A percentile compares a stretch with the other conserved stretches of the same genome.
These are phyloP conservation scores for Hypocrella siamensis DNA, from an alignment of 2,329 filamentous ascomycete genomes.

Conservation along the genomic window DNA sequence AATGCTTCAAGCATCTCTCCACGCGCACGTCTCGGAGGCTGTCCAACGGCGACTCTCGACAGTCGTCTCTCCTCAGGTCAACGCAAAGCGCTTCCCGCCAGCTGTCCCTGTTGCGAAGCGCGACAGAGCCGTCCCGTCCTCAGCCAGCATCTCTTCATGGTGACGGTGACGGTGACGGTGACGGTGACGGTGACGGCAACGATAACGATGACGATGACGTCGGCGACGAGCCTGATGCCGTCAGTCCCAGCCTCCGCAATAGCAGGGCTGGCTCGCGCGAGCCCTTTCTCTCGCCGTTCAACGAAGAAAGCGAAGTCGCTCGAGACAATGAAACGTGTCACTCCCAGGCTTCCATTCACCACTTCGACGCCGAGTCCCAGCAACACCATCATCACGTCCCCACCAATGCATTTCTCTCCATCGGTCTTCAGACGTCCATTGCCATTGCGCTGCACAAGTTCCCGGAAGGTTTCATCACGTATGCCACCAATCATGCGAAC, in stretches of 20 bases:
- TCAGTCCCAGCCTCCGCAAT: slow-evolving; percentile 18
- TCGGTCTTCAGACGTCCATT: slow-evolving; percentile 89
- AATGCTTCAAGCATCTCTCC: slow-evolving; percentile 44
- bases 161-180: slow-evolving; percentile 10
- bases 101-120: slow-evolving; percentile 24
- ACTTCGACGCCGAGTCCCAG: slow-evolving; percentile 28
- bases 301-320: slow-evolving; percentile 9
- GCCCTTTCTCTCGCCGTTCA: slow-evolving; percentile 12
- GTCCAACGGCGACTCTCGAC: slow-evolving; percentile 13
- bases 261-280: slow-evolving; percentile 24
- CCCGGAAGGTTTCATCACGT: slow-evolving; percentile 77
- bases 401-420: slow-evolving; percentile 81
- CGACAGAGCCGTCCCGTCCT: slow-evolving; percentile 19
- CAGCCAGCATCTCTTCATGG: slow-evolving; percentile 12
- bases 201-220: slow-evolving; percentile 3
- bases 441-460: slow-evolving; percentile 95
- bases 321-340: neutral
- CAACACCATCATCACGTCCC: slow-evolving; percentile 89
- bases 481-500: slow-evolving; percentile 93
- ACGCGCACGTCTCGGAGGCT: slow-evolving; percentile 15
- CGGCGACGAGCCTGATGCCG: slow-evolving; percentile 12
- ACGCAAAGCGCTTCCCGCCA: slow-evolving; percentile 14
- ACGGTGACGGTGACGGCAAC: slow-evolving; percentile 7
- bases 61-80: slow-evolving; percentile 15
- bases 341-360: slow-evolving; percentile 13